Base-by-base conservation (phyloP, 2,329 filamentous ascomycete genomes). In the Bertia moriformis region DNA sequence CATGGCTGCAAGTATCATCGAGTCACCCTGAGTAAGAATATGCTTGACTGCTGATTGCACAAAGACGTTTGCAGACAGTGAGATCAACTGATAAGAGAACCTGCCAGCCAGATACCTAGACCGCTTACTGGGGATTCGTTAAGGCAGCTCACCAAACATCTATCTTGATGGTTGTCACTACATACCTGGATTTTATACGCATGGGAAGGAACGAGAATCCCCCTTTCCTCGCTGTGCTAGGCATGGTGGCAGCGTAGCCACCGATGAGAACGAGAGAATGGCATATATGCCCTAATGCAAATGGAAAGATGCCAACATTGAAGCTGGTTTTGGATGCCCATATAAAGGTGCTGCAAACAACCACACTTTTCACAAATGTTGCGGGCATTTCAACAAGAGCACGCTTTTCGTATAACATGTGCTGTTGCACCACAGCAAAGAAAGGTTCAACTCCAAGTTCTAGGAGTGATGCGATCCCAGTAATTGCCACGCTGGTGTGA, bases 1-100 rank as follows among this genome's bases (percentile, higher is more conserved):
- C 41, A 84, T 60, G 19, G 67, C 60, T 7, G 74, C 67, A 46
- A 84, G 74, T 20, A 84, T 67, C 48, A 84, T 61, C 12, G 76
- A 71, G 52, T 85, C 80, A 37, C 78, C 79, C 58, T 83, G 76
- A 0, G 79, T 84, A 24, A 84, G 65, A 33, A 83, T 51, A 51
- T 83, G 79, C 51, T 84, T 85, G 45, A 83, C 64, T 27, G 71
- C 58, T 2, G 76, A 78, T 54, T 84, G 80, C 22, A 78, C 51
- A 51, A 78, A 81, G 38, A 83, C 62, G 42, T 69, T 80, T 20
- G 63, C 58, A 17, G 68, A 69, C 3, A 84, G 61, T 17, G 61
- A 63, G 22, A 76, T 55, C 13, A 82, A 58, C 14, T 65, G 60
- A 24, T 56, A 56, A 4, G 73, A 71, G 48, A 82, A 75, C 29